These are phyloP conservation scores for Coniochaeta sp. DNA, from an alignment of 2,329 filamentous ascomycete species.

Conservation along the genomic window DNA sequence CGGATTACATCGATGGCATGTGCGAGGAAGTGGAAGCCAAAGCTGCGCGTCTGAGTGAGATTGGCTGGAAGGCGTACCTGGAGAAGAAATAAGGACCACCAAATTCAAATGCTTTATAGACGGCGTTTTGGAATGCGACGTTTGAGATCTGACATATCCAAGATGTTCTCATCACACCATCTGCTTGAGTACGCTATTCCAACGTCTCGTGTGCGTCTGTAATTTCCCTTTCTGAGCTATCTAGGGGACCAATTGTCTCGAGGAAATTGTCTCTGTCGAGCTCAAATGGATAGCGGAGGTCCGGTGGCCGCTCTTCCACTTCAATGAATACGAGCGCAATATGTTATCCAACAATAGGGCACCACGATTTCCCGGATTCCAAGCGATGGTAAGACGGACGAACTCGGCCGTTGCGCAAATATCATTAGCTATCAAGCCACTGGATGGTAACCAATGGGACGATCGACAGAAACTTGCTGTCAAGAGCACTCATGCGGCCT, in stretches of 20 bases:
- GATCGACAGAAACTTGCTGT: neutral
- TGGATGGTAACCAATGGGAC: neutral
- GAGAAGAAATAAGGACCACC: constrained; percentile 11
- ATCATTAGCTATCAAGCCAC: neutral
- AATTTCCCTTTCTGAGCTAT: neutral
- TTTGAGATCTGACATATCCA: neutral
- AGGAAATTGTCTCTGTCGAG: neutral
- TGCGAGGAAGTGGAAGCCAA: constrained; percentile 55
- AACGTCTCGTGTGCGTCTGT: neutral
- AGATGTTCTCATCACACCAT: neutral
- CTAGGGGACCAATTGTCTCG: neutral
- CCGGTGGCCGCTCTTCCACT: neutral
- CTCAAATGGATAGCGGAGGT: neutral
- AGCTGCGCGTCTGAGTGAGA: constrained; percentile 43
- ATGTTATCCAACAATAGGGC: neutral
- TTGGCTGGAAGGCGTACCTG: constrained; percentile 48
- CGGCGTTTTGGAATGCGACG: neutral
- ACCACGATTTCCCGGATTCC: neutral
- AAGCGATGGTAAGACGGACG: neutral
- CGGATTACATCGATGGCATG: constrained; percentile 53
- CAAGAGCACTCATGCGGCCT: neutral
- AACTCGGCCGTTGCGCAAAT: neutral
- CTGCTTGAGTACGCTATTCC: neutral
- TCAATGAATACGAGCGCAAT: neutral
- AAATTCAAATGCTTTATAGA: neutral